Base-by-base conservation (phyloP, 441 rosid species). In the Bocquillonia castaneifolia region DNA sequence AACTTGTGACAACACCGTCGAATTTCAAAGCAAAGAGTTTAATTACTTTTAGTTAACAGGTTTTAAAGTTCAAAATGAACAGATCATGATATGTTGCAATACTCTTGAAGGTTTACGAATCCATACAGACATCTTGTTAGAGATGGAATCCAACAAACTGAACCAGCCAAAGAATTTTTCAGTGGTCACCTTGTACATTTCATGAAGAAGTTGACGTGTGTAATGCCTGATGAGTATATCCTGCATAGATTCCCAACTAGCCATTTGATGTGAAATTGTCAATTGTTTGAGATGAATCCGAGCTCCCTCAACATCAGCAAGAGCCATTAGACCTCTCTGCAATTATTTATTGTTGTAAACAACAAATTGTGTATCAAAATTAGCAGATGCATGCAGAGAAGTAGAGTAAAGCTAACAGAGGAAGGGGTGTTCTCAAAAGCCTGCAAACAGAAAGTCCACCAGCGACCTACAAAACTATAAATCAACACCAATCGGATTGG, bases 271-370 rank as follows among this genome's bases (percentile, higher is more conserved):
- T 71, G 87, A 76, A 75, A 91, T 85, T 72, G 87, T 83, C 78
- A 94, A 80, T 68, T 84, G 84, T 79, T 84, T 91, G 80, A 94
- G 94, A 84, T 85, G 82, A 74, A 94, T 94, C 68, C 80, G 85
- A 74, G 97, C 99, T 54, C 97, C 97, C 84, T 94, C 97, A 26
- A 94, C 91, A 83, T 94, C 96, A 57, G 97, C 97, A 71, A 94
- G 86, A 79, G 97, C 99, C 92, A 94, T 86, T 66, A 94, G 86
- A 76, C 99, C 88, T 79, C 95, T 89, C 97, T 94, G 96, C 48
- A 71, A 67, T 71, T 54, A 65, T 47, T 6, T 37, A 69, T 67
- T 52, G 20, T 45, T 52, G 51, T 67, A 52, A 74, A 60, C 36
- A 59, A 37, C 22, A 22, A 29, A 54, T 26, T 0, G 48, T 37